A percentile compares a stretch with the other conserved stretches of the same genome.
phyloP scores from a whole-genome alignment of 306 rosid genomes.

The Sesbania bispinosa region DNA sequence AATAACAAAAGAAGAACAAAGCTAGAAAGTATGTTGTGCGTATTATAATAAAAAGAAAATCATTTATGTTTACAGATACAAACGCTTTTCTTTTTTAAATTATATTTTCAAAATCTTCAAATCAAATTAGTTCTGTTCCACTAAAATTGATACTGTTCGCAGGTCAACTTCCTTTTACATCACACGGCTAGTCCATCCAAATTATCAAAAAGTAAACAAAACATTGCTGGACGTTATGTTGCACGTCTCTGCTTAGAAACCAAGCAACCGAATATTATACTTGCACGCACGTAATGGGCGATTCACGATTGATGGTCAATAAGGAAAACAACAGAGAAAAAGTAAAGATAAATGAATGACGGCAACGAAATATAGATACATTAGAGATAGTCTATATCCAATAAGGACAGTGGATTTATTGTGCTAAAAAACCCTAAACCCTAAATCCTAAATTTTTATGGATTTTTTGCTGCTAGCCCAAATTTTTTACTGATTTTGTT shows the following conservation, averaged over 20 bases:
- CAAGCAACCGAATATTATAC: constrained; percentile 6
- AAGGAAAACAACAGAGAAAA: background rate
- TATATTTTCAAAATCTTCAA: background rate
- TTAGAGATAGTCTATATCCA: no score
- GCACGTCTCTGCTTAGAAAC: background rate
- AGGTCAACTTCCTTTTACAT: background rate
- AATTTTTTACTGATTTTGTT: no score
- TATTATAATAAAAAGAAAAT: no score
- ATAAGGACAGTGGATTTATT: no score
- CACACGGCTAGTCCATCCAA: background rate
- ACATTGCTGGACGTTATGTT: background rate
- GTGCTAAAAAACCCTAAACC: no score
- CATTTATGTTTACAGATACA: no score
- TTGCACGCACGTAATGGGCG: background rate
- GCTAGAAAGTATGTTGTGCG: no score
- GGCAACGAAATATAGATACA: no score
- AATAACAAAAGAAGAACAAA: no score
- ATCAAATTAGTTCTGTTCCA: background rate
- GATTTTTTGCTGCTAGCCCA: no score
- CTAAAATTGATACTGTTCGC: background rate
- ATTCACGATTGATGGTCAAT: background rate
- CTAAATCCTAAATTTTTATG: no score
- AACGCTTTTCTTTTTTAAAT: background rate
- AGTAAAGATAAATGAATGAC: background rate
- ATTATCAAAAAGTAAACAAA: background rate